Conservation (phyloP, 1,284 basidiomycete genomes). For the Amylostereum chailletii region DNA sequence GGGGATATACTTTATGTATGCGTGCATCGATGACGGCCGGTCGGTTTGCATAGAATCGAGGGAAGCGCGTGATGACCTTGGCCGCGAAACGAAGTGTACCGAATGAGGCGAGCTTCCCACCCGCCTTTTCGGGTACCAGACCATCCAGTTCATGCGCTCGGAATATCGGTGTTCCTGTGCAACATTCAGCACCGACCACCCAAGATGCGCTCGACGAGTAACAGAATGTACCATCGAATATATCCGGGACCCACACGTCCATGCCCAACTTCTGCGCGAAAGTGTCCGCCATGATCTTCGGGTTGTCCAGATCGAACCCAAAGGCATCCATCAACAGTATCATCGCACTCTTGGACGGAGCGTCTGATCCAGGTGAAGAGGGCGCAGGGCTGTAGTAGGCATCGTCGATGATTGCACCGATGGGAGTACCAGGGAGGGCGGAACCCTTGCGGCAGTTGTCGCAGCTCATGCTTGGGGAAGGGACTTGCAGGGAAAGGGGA, state of each 20-base stretch:
- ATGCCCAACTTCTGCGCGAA: neutral
- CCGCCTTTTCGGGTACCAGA: too few relatives aligned
- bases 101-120: too few relatives aligned
- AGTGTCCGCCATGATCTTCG: neutral
- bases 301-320: neutral
- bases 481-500: too few relatives aligned
- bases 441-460: constrained; percentile 1
- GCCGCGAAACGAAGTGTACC: too few relatives aligned
- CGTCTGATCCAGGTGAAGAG: neutral
- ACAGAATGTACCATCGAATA: neutral
- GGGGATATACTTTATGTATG: too few relatives aligned
- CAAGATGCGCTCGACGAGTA: too few relatives aligned
- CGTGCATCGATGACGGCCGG: too few relatives aligned
- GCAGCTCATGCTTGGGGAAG: neutral
- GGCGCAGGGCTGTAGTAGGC: neutral
- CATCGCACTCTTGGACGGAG: neutral
- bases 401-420: neutral
- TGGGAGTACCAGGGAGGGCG: neutral
- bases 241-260: neutral
- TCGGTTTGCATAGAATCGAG: too few relatives aligned
- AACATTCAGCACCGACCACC: too few relatives aligned
- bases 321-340: neutral
- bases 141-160: too few relatives aligned
- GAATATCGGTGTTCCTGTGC: too few relatives aligned
- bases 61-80: too few relatives aligned